A percentile compares a stretch with the other conserved stretches of the same genome.
Conservation (phyloP, 495 filamentous ascomycete genomes). For the Hypoxylon intermedium region DNA sequence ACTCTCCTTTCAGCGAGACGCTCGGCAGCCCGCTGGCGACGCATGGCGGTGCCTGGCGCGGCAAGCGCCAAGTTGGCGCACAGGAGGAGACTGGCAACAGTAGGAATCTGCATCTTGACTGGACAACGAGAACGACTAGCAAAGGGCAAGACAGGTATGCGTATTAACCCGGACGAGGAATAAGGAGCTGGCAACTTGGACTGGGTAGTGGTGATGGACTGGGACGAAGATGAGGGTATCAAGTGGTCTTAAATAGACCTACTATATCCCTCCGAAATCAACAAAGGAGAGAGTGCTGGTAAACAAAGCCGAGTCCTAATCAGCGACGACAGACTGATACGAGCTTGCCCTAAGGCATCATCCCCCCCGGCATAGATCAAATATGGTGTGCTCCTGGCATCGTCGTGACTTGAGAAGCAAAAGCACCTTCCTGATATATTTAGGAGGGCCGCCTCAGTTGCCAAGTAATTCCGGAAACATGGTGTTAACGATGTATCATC, state of each 20-base stretch:
- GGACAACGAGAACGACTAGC: background rate
- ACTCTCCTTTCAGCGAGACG: slow-evolving; percentile 26
- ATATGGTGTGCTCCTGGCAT: slow-evolving; percentile 17
- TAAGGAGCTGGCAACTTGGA: background rate
- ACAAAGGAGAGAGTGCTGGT: background rate
- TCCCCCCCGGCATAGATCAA: slow-evolving; percentile 4
- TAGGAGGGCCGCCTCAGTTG: slow-evolving; percentile 22
- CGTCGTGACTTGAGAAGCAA: slow-evolving; percentile 28
- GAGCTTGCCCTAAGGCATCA: slow-evolving; percentile 13
- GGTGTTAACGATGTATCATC: slow-evolving; percentile 17
- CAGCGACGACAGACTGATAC: slow-evolving; percentile 1
- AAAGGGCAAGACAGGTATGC: background rate
- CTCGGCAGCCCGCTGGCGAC: slow-evolving; percentile 19
- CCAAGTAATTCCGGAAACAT: slow-evolving; percentile 11
- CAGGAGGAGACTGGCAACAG: slow-evolving; percentile 19
- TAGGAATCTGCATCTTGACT: slow-evolving; percentile 34
- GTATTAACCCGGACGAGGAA: background rate
- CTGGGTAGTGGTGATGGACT: slow-evolving; percentile 7
- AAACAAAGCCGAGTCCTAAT: slow-evolving; percentile 7
- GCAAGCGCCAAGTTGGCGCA: slow-evolving; percentile 31
- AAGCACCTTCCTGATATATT: slow-evolving; percentile 36
- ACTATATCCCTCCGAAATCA: background rate
- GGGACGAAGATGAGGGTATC: slow-evolving; percentile 9
- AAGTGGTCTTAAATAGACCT: slow-evolving; percentile 26
- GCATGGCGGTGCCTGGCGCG: slow-evolving; percentile 26